Evolutionary conservation across 331 rosid genomes (phyloP), one percentile per base, ranked within the genome.

Genomic region (Acacia pycnantha): DNA sequence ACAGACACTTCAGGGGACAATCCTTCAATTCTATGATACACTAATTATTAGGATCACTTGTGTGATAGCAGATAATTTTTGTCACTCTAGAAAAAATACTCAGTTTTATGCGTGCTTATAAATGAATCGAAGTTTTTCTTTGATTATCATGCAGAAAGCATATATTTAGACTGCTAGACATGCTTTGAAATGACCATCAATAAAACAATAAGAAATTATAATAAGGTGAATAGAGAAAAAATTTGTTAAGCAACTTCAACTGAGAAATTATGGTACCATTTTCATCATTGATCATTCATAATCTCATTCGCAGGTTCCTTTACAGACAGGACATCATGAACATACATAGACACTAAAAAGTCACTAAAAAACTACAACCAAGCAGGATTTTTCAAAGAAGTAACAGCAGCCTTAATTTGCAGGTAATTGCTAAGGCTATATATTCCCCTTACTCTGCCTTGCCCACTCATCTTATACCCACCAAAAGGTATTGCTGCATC

Each of bases 401-500:
- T 89, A 27, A 94, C 96, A 48, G 22, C 93, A 77, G 97, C 96
- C 89, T 92, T 94, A 40, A 94, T 92, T 85, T 91, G 96, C 83
- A 89, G 87, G 84, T 94, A 94, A 85, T 84, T 92, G 51, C 81
- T 79, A 47, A 94, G 96, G 86, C 98, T 89, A 85, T 94, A 88
- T 73, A 91, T 72, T 76, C 96, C 98, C 74, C 86, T 92, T 65
- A 89, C 97, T 82, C 96, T 88, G 51, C 96, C 97, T 21, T 88
- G 87, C 0, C 97, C 98, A 50, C 97, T 94, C 98, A 94, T 94
- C 90, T 94, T 94, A 78, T 87, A 92, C 15, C 98, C 97, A 15
- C 97, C 98, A 33, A 94, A 94, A 12, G 98, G 98, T 73, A 94
- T 90, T 14, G 97, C 91, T n/a, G 97, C 98, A 75, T 94, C 98